phyloP scores from a whole-genome alignment of 2,329 filamentous ascomycete species.

The Arthrocladium fulminans region DNA sequence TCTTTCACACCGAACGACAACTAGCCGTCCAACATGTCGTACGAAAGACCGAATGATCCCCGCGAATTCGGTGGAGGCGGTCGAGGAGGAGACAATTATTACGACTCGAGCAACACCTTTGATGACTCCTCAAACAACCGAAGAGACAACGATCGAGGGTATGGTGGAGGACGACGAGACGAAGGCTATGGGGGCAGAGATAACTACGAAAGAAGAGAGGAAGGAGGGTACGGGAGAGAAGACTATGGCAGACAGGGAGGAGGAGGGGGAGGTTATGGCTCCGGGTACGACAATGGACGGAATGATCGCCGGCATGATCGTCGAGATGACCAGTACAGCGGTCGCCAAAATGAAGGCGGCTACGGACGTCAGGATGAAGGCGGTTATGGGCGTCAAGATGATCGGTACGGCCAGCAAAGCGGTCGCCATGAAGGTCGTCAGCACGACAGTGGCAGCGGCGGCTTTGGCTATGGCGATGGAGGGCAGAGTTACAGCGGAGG shows the following conservation, averaged over 20 bases:
- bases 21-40: slow-evolving; percentile 7
- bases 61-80: slow-evolving; percentile 22
- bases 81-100: slow-evolving; percentile 24
- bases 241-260: slow-evolving; percentile 10
- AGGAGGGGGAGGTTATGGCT: no score
- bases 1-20: background rate
- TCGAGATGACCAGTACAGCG: slow-evolving; percentile 14
- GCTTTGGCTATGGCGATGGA: slow-evolving; percentile 13
- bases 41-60: slow-evolving; percentile 7
- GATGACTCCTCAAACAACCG: slow-evolving; percentile 5
- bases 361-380: slow-evolving; percentile 3
- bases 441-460: slow-evolving; percentile 3
- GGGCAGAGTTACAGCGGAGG: slow-evolving; percentile 14
- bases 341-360: slow-evolving; percentile 14
- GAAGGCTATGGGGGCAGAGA: slow-evolving; percentile 12
- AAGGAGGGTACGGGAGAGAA: slow-evolving; percentile 9
- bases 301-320: no score
- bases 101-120: slow-evolving; percentile 22
- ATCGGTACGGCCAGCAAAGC: slow-evolving; percentile 12
- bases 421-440: slow-evolving; percentile 8
- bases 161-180: slow-evolving; percentile 2
- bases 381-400: slow-evolving; percentile 7
- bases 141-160: slow-evolving; percentile 10
- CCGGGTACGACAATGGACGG: no score
- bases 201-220: slow-evolving; percentile 16